Base-by-base conservation (phyloP, 805 yeast genomes). In the Gaillardinia entomophila region DNA sequence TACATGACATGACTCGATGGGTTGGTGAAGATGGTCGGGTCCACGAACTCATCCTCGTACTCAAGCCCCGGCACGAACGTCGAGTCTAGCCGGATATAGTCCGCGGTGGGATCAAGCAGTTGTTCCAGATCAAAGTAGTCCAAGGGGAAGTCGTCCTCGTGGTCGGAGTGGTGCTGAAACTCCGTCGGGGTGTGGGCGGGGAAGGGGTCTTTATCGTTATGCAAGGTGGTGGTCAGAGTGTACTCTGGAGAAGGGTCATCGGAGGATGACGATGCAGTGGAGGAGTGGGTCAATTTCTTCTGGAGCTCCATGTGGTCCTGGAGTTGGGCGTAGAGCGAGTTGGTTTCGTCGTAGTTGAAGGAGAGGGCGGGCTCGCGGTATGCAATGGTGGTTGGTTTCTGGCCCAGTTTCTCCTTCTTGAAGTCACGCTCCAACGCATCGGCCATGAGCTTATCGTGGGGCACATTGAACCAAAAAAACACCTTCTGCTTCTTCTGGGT, bases 401-500 rank as follows among this genome's bases (percentile, higher is more conserved):
- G 86, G 30, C 66, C 64, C 12, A 67, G 46, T 33, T 64, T 53
- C 52, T 89, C 96, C 45, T 83, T 79, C 58, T 86, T 88, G 51
- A 89, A 60, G 54, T 92, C 97, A 46, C 97, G 70, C 54, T 89
- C 97, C 28, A 92, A 61, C 1, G 97, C 97, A 57, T 92, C 97
- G 2, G 87, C 78, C 72, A 92, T 89, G 27, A 90, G 65, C 51
- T 82, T 79, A 51, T 89, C 96, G 57, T 90, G 97, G 16, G 92
- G 92, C 7, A 92, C 97, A 51, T 89, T 82, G 55, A 84, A 88
- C 97, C 97, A 92, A 57, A 82, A 87, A 54, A 90, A 90, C 27
- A 90, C 97, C 52, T 92, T 90, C 55, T 90, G 98, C 51, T 92
- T 90, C 71, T 90, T 90, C 49, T 90, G 97, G 0, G 98, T 90